A percentile compares a stretch with the other conserved stretches of the same genome.
Evolutionary conservation across 768 basidiomycete species (phyloP).

Genomic region (Amyloporia xantha): DNA sequence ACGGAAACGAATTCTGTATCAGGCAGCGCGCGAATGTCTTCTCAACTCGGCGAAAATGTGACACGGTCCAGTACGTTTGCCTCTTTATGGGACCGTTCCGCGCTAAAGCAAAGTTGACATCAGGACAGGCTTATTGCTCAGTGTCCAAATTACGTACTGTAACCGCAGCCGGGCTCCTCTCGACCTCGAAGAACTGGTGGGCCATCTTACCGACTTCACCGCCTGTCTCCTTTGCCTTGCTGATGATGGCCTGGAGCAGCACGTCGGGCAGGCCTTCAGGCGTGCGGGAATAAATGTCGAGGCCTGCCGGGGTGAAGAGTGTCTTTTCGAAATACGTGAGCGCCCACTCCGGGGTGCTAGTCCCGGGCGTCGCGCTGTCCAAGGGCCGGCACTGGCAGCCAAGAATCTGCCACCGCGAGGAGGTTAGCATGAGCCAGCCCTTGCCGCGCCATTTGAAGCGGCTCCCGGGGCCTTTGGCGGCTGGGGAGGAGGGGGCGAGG

Average conservation of each 20-base stretch:
- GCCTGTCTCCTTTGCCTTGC: conserved; percentile 11
- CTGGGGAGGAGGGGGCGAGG: neutral
- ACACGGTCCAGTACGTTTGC: too few species aligned
- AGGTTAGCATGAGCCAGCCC: conserved; percentile 28
- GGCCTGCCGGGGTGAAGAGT: conserved; percentile 37
- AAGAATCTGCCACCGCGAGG: conserved; percentile 36
- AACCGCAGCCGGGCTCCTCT: conserved; percentile 5
- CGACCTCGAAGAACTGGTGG: conserved; percentile 19
- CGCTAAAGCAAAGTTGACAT: too few species aligned
- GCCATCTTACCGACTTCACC: conserved; percentile 18
- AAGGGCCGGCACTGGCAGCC: conserved; percentile 17
- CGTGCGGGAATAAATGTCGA: conserved; percentile 32
- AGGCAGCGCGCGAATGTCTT: too few species aligned
- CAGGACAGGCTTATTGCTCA: too few species aligned
- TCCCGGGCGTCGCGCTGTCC: conserved; percentile 4
- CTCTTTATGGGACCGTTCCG: too few species aligned
- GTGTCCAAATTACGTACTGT: neutral
- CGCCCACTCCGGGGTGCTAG: conserved; percentile 13
- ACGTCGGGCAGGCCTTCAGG: conserved; percentile 10
- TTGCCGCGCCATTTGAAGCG: conserved; percentile 34
- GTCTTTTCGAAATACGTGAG: conserved; percentile 35
- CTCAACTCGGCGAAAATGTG: too few species aligned
- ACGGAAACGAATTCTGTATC: too few species aligned
- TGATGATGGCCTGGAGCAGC: conserved; percentile 14
- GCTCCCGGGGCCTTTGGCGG: conserved; percentile 6